Conservation (phyloP, 345 rosid species). For the Eucalyptus regnans region DNA sequence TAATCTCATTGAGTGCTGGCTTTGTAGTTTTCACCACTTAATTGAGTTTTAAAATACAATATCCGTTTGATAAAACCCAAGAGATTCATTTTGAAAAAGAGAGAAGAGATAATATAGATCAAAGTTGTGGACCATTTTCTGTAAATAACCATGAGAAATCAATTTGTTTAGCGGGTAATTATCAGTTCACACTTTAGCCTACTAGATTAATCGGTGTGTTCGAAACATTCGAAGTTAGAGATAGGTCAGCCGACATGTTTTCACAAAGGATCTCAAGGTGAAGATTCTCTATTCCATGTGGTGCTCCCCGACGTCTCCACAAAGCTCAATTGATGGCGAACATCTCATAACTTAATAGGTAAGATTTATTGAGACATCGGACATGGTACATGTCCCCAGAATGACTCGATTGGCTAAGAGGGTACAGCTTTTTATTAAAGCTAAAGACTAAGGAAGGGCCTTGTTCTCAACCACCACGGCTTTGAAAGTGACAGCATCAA, state of each 20-base stretch:
- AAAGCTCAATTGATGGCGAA: background rate
- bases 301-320: background rate
- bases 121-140: background rate
- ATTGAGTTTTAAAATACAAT: background rate
- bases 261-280: background rate
- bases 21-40: background rate
- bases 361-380: background rate
- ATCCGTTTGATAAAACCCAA: background rate
- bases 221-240: background rate
- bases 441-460: background rate
- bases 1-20: background rate
- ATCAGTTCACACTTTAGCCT: background rate
- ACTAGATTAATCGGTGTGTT: background rate
- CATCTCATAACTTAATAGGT: background rate
- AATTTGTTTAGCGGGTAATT: background rate
- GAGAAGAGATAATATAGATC: background rate
- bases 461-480: background rate
- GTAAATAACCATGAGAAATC: background rate
- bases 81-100: background rate
- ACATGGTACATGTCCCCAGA: background rate
- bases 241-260: background rate
- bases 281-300: background rate
- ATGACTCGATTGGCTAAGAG: background rate
- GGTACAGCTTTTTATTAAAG: background rate
- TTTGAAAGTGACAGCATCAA: background rate